Evolutionary conservation across 495 filamentous ascomycete species (phyloP).

Genomic region (Podospora australis): DNA sequence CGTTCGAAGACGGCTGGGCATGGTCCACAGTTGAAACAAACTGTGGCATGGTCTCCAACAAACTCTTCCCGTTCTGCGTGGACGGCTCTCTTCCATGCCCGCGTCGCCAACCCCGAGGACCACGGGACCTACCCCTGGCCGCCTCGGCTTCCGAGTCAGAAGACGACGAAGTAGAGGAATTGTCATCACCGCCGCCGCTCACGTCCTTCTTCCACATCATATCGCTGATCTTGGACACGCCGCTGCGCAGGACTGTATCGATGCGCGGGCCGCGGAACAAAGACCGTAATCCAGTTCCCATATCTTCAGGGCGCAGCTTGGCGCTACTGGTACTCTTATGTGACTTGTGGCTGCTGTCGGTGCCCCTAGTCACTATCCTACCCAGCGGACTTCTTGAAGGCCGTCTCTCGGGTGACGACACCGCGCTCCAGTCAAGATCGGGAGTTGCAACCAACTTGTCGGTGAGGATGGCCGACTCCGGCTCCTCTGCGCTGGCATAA

Average conservation of each 20-base stretch:
- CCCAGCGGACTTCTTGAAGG: slow-evolving; percentile 35
- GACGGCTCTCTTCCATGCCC: slow-evolving; percentile 14
- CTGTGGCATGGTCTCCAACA: slow-evolving; percentile 35
- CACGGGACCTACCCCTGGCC: slow-evolving; percentile 27
- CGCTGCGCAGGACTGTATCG: slow-evolving; percentile 41
- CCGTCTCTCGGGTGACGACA: slow-evolving; percentile 22
- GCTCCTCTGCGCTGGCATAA: slow-evolving; percentile 19
- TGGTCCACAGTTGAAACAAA: slow-evolving; percentile 25
- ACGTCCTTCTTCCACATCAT: slow-evolving; percentile 42
- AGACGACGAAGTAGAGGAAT: slow-evolving; percentile 29
- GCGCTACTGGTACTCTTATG: slow-evolving; percentile 34
- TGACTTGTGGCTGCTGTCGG: slow-evolving; percentile 31
- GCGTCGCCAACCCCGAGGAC: slow-evolving; percentile 11
- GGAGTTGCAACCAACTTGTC: slow-evolving; percentile 20
- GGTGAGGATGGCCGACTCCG: slow-evolving; percentile 11
- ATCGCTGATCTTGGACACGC: slow-evolving; percentile 45
- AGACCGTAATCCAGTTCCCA: slow-evolving; percentile 31
- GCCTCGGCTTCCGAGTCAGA: slow-evolving; percentile 38
- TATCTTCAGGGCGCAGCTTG: slow-evolving; percentile 35
- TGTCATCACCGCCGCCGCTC: slow-evolving; percentile 13
- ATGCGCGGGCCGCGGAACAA: slow-evolving; percentile 42
- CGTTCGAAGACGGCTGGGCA: slow-evolving; percentile 10
- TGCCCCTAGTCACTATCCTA: slow-evolving; percentile 22
- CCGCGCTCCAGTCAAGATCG: slow-evolving; percentile 17
- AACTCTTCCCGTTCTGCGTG: slow-evolving; percentile 24